These are phyloP conservation scores for Mycena belliarum DNA, from an alignment of 768 basidiomycete species.

Conservation along the genomic window DNA sequence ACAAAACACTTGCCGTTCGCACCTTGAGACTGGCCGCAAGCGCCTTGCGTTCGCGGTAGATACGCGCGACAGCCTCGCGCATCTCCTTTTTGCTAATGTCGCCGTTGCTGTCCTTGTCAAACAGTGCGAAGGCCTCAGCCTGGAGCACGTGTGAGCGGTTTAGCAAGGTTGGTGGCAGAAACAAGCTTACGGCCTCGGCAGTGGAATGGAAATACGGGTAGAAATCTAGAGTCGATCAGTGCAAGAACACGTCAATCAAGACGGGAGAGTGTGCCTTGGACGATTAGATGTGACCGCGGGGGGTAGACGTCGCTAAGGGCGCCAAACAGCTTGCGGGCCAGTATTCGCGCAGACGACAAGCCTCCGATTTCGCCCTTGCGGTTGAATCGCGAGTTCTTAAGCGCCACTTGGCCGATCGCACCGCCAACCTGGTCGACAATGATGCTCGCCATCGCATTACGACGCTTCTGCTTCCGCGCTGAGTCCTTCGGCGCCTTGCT, in stretches of 20 bases:
- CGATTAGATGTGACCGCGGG: constrained; percentile 59
- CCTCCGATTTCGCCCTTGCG: constrained; percentile 54
- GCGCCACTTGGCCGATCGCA: constrained; percentile 68
- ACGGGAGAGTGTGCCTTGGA: constrained; percentile 51
- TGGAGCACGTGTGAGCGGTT: constrained; percentile 26
- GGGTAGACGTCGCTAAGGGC: constrained; percentile 61
- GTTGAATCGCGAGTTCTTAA: constrained; percentile 66
- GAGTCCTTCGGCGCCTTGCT: constrained; percentile 24
- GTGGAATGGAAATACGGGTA: constrained; percentile 73
- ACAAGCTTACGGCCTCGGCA: constrained; percentile 62
- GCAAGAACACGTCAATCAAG: neutral
- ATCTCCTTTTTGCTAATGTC: constrained; percentile 79
- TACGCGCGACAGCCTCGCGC: constrained; percentile 79
- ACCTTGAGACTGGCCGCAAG: constrained; percentile 73
- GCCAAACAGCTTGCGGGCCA: constrained; percentile 70
- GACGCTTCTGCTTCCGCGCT: constrained; percentile 41
- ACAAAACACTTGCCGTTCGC: constrained; percentile 14
- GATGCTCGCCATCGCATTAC: constrained; percentile 59
- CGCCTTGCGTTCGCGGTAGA: constrained; percentile 76
- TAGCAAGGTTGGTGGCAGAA: neutral
- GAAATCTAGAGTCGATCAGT: constrained; percentile 53
- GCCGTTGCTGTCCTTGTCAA: constrained; percentile 83
- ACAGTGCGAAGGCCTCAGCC: constrained; percentile 69
- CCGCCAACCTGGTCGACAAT: constrained; percentile 72
- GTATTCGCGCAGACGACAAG: constrained; percentile 61